Evolutionary conservation across 148 eudicot genomes (phyloP), one percentile per base, ranked within the genome.

Genomic region (Rhododendron molle): DNA sequence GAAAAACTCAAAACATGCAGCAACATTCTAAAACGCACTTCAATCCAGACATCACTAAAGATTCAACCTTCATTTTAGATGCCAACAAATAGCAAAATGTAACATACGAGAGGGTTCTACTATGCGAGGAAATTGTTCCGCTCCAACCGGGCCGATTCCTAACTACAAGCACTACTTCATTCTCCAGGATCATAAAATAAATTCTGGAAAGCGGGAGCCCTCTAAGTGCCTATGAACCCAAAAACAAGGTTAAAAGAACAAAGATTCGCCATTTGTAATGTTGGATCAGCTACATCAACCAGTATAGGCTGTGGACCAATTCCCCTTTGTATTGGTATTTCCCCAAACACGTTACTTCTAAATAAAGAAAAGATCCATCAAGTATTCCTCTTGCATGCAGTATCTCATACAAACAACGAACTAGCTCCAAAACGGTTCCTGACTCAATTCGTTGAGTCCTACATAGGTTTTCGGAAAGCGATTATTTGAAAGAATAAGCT

Each of bases 271-370:
- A 52, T 20, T 74, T 36, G 71, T 34, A 21, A 67, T 14, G 30
- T 85, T 32, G 16, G 52, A 71, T 50, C 36, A 82, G 30, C 65
- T 76, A 18, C 23, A 60, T 74, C 76, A 86, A 86, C 7, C 67
- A 81, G 7, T 43, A 28, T 38, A 44, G 21, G 30, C 38, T 26
- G 32, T 67, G 14, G 76, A 30, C 36, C 36, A 30, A 28, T 14
- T 69, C 36, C 36, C 74, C 74, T 58, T 28, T 14, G 16, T 13
- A 30, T 12, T 15, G 4, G 36, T 28, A 60, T 67, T 65, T 67
- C 43, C 77, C 83, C 58, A 85, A n/a, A 13, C 77, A 21, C 69
- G 7, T 6, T 21, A 50, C 50, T 84, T 72, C 40, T 28, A 76
- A 50, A 30, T 49, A 16, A 83, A 72, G 5, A 84, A 78, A 14